A percentile compares a stretch with the other conserved stretches of the same genome.
Evolutionary conservation across 2,329 filamentous ascomycete species (phyloP).

Genomic region (Colletotrichum sp.): DNA sequence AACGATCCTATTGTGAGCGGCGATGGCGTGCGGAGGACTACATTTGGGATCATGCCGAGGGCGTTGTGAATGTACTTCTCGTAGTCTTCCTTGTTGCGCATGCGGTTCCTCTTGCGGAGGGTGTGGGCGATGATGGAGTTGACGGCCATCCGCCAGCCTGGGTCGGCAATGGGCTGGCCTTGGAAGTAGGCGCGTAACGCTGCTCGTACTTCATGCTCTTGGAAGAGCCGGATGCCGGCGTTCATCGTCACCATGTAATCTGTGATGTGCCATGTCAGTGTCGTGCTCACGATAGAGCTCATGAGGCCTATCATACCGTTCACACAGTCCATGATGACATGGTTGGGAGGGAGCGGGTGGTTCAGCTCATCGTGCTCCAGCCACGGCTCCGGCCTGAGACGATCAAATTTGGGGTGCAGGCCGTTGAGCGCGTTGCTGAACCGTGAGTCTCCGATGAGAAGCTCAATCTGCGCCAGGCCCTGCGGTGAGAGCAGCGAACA

Average conservation of each 20-base stretch:
- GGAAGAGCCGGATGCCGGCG: neutral
- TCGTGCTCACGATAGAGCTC: neutral
- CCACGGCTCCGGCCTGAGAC: neutral
- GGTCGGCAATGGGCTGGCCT: slow-evolving; percentile 1
- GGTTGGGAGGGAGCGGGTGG: slow-evolving; percentile 11
- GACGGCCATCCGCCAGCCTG: slow-evolving; percentile 13
- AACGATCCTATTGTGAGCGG: slow-evolving; percentile 5
- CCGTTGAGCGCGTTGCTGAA: neutral
- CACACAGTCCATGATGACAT: slow-evolving; percentile 15
- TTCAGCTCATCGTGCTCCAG: neutral
- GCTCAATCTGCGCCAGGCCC: slow-evolving; percentile 4
- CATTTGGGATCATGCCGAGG: slow-evolving; percentile 7
- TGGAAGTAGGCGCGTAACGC: slow-evolving; percentile 5
- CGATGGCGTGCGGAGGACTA: neutral
- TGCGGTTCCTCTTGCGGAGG: neutral
- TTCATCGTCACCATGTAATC: slow-evolving; percentile 6
- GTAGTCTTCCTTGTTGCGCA: slow-evolving; percentile 11
- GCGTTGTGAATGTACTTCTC: slow-evolving; percentile 16
- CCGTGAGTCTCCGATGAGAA: slow-evolving; percentile 10
- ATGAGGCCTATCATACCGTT: neutral
- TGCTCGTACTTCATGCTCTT: slow-evolving; percentile 11
- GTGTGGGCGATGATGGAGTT: slow-evolving; percentile 1
- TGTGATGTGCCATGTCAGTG: neutral
- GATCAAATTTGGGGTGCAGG: neutral
- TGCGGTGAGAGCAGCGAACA: slow-evolving; percentile 10